Base-by-base conservation (phyloP, 2,329 filamentous ascomycete species). In the Alternaria sp. region DNA sequence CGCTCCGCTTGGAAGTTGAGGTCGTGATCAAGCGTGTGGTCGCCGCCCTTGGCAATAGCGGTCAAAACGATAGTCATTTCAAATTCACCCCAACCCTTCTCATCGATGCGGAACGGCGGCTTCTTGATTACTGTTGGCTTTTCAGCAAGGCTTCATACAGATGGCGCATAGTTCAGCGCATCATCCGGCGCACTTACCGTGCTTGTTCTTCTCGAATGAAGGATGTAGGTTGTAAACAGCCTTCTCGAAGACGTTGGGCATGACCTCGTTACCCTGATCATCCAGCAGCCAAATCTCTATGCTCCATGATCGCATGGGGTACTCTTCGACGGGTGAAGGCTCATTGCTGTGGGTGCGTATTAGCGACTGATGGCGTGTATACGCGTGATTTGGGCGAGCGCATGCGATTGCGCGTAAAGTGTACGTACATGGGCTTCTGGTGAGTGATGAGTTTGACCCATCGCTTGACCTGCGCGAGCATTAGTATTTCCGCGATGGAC, bases 71-170 rank as follows among this genome's bases (percentile, higher is more conserved):
- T 95, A 46, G 83, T 84, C 88, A 99, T 94, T 76, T 98, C 95
- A 77, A 99, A 99, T 81, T 98, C 95, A 73, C 95, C 95, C 95
- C 95, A 99, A 68, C 95, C 95, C 80, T 97, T 91, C 79, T 99
- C 96, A 64, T 88, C 84, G 79, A 96, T 96, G 66, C 85, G 85
- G 81, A 98, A 99, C 0, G 95, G 95, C 0, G 93, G 87, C 65
- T 90, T 89, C 74, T 88, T 89, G 81, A 97, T 90, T 24, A 87
- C 73, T 76, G 51, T 44, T 14, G 26, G 31, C 3, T 5, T 9
- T 5, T 57, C 8, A 58, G 40, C n/a, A 14, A 5, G 10, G 14
- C 8, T 24, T 8, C n/a, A 11, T 9, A 5, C 26, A 26, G 11
- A 31, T 11, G 34, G 24, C 42, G 23, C 41, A 8, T 26, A n/a